Percentiles rank a stretch among this genome's conserved stretches.
phyloP scores from a whole-genome alignment of 2,329 filamentous ascomycete genomes.

The Exophiala sideris region DNA sequence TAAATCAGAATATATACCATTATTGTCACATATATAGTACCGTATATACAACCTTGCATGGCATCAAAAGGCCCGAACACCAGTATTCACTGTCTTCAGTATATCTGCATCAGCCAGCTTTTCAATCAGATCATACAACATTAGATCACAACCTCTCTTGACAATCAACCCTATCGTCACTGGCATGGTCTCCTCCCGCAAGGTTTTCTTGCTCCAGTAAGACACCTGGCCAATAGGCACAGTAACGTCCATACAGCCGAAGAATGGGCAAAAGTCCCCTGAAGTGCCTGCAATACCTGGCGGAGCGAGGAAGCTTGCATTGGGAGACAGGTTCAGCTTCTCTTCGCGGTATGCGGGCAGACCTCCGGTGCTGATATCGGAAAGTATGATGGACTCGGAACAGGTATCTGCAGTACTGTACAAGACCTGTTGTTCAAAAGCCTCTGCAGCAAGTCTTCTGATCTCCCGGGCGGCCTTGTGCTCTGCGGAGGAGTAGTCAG shows the following conservation, averaged over 20 bases:
- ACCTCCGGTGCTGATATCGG: slow-evolving; percentile 29
- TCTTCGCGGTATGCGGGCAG: slow-evolving; percentile 8
- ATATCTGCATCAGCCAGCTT: slow-evolving; percentile 30
- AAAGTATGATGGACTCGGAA: slow-evolving; percentile 34
- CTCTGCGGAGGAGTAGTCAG: slow-evolving; percentile 5
- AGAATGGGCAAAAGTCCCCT: not conserved
- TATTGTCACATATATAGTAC: no score
- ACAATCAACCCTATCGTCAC: slow-evolving; percentile 58
- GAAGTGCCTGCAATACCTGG: not conserved
- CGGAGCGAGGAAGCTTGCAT: slow-evolving; percentile 1
- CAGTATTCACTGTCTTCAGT: slow-evolving; percentile 28
- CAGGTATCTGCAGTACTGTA: slow-evolving; percentile 31
- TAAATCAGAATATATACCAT: no score
- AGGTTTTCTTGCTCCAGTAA: slow-evolving; percentile 43
- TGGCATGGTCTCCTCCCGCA: slow-evolving; percentile 51
- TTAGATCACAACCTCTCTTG: slow-evolving; percentile 55
- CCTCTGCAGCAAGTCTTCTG: slow-evolving; percentile 34
- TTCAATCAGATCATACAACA: slow-evolving; percentile 30
- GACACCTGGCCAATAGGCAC: slow-evolving; percentile 15
- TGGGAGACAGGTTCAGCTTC: slow-evolving; percentile 9
- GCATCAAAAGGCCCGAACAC: slow-evolving; percentile 10
- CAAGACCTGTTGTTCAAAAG: slow-evolving; percentile 31
- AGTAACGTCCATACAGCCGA: slow-evolving; percentile 9
- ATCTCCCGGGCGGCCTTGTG: slow-evolving; percentile 31
- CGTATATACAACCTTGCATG: no score